Base-by-base conservation (phyloP, 768 basidiomycete genomes). In the Hygrocybe punicea region DNA sequence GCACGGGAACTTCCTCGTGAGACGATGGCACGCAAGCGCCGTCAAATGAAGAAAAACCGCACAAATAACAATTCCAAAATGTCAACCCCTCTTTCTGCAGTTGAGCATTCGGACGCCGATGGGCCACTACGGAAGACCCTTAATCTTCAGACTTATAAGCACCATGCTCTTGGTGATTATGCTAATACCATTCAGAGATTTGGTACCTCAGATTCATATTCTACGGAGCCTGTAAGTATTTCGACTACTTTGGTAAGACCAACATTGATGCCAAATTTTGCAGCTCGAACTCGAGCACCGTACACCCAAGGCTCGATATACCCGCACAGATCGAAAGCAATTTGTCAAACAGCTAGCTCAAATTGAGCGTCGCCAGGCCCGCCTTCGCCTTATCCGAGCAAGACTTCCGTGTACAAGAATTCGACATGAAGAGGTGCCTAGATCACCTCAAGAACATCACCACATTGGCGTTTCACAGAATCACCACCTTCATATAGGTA, bases 261-360 rank as follows among this genome's bases (percentile, higher is more conserved):
- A 10, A 45, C 14, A 23, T 13, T 57, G 59, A 13, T 42, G 52
- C 14, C 47, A 44, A 25, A 13, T 44, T 42, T 23, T 14, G 47
- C 56, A 77, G 75, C 71, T 71, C 1, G 76, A 80, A 51, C 65
- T 70, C 0, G 70, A 76, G 44, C 78, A 80, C 53, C 59, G 64
- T 0, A 53, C 56, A 0, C 66, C 73, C 24, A 78, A 80, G 61
- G 45, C 55, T 0, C 68, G 71, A 23, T 79, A 75, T 47, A 37
- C 58, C 0, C 48, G 62, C 1, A 73, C 69, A 16, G 19, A 19
- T 10, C 14, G 11, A 19, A 2, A 75, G 71, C 63, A 76, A n/a
- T 58, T 61, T 16, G 60, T 40, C 0, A 35, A 35, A 1, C 68
- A 71, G 24, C 72, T 77, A 23, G 68, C 67, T 0, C 60, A 40